Percentiles rank a stretch among this genome's conserved stretches.
Conservation (phyloP, 2,329 filamentous ascomycete species). For the Sporothrix variecibatus region DNA sequence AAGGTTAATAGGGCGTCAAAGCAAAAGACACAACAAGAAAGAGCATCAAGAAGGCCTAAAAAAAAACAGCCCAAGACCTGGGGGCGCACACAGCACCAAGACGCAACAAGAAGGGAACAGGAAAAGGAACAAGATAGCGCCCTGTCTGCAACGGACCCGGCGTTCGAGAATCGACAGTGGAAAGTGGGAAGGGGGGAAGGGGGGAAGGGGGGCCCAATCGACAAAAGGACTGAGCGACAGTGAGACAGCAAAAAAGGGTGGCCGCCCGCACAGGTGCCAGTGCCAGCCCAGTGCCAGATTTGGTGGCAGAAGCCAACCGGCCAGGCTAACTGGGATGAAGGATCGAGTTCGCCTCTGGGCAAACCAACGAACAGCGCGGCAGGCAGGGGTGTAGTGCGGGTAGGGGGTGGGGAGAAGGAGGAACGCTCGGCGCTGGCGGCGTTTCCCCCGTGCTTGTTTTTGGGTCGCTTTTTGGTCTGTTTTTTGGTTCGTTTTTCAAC, state of each 20-base stretch:
- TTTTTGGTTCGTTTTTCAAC: neutral
- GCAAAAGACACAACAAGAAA: too few relatives aligned
- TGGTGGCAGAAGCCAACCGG: constrained; percentile 1
- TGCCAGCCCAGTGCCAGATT: neutral
- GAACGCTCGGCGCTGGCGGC: constrained; percentile 7
- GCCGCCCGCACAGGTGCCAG: neutral
- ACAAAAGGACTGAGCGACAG: neutral
- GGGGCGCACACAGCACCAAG: neutral
- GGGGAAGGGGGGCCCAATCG: neutral
- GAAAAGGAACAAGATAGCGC: constrained; percentile 13
- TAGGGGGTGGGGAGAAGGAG: neutral
- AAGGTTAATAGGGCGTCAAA: neutral
- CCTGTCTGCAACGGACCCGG: constrained; percentile 12
- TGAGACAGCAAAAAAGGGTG: neutral
- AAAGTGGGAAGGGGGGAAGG: constrained; percentile 9
- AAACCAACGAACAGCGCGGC: neutral
- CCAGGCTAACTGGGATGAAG: constrained; percentile 22
- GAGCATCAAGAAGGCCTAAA: too few relatives aligned
- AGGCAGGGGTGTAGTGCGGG: neutral
- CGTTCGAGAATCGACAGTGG: constrained; percentile 15
- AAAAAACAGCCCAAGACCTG: neutral
- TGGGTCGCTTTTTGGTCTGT: neutral
- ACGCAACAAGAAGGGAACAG: constrained; percentile 4
- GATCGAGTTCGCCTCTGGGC: neutral
- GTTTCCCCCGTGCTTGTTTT: constrained; percentile 4